Base-by-base conservation (phyloP, 2,329 filamentous ascomycete species). In the Myriangium duriaei region DNA sequence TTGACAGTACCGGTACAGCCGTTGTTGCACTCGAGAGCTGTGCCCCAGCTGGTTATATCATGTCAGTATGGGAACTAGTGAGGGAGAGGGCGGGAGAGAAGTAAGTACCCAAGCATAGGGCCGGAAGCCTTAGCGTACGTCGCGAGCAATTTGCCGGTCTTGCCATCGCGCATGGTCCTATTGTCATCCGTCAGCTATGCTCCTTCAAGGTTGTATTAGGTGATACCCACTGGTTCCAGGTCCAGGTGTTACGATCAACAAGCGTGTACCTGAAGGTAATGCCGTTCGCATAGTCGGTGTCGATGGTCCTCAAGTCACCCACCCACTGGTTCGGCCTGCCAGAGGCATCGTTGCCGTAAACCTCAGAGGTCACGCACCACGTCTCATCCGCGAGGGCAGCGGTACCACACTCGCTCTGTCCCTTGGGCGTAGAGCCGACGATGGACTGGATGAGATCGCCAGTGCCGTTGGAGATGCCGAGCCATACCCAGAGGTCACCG, bases 241-340 rank as follows among this genome's bases (percentile, higher is more conserved):
- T 30, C 33, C 49, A 47, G 7, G 37, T 48, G 7, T 37, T 29
- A 17, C 44, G 42, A 34, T 53, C 43, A n/a, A 45, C 37, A 6
- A 53, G 45, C 1, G 48, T 52, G 42, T 52, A 52, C 32, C 47
- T 51, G 34, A 52, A 42, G n/a, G 40, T 38, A 31, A 52, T 47
- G 6, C 49, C 49, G 30, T 49, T 47, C 4, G 41, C 42, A 17
- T 44, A 46, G 40, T 44, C 46, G 24, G 42, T 37, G 13, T 48
- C 49, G 6, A 48, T 39, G 4, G 47, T 49, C 5, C 38, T 44
- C 24, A 46, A 39, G 2, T 42, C 40, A 14, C 49, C 51, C 11
- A 51, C 49, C 14, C 45, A 50, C 33, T 51, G 50, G 24, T 45
- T 44, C 7, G 34, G 30, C 11, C 34, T 14, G 11, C 43, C 44